Percentiles rank a stretch among this genome's conserved stretches.
phyloP scores from a whole-genome alignment of 352 stramenopile genomes.

The Phytophthora litchii region DNA sequence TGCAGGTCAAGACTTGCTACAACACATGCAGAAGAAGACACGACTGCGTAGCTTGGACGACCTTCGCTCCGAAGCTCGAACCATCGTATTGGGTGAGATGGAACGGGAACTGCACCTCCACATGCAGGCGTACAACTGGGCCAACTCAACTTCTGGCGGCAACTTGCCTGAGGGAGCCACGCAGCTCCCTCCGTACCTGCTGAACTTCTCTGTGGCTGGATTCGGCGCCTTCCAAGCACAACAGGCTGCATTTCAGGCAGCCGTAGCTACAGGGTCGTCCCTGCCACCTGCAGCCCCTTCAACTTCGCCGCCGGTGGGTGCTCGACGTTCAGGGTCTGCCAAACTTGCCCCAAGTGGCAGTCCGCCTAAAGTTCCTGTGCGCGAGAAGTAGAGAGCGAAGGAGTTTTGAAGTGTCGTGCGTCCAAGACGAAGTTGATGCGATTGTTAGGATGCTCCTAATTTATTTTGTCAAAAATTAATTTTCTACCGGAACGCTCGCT shows the following conservation, averaged over 20 bases:
- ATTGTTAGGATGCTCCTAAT: slow-evolving; percentile 17
- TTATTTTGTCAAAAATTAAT: slow-evolving; percentile 30
- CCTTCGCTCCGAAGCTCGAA: slow-evolving; percentile 65
- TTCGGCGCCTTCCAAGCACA: slow-evolving; percentile 69
- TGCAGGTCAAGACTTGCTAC: slow-evolving; percentile 72
- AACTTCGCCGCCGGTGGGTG: slow-evolving; percentile 24
- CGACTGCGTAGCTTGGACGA: slow-evolving; percentile 73
- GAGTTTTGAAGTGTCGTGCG: slow-evolving; percentile 23
- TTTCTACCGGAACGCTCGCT: slow-evolving; percentile 16
- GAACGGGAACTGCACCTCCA: slow-evolving; percentile 75
- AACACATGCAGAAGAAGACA: slow-evolving; percentile 89
- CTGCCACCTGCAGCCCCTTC: slow-evolving; percentile 28
- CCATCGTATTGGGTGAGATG: slow-evolving; percentile 68
- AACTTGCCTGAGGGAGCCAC: slow-evolving; percentile 30
- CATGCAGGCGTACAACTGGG: slow-evolving; percentile 76
- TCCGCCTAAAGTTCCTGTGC: slow-evolving; percentile 16
- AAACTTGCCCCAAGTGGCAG: slow-evolving; percentile 25
- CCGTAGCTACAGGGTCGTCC: slow-evolving; percentile 27
- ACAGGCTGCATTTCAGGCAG: slow-evolving; percentile 52
- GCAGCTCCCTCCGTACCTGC: slow-evolving; percentile 58
- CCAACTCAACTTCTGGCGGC: slow-evolving; percentile 33
- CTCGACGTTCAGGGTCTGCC: slow-evolving; percentile 9
- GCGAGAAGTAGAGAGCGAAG: slow-evolving; percentile 21
- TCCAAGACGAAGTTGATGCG: slow-evolving; percentile 12
- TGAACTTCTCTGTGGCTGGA: slow-evolving; percentile 60